Evolutionary conservation across 768 basidiomycete genomes (phyloP), one percentile per base, ranked within the genome.

Genomic region (Suillus clintonianus): DNA sequence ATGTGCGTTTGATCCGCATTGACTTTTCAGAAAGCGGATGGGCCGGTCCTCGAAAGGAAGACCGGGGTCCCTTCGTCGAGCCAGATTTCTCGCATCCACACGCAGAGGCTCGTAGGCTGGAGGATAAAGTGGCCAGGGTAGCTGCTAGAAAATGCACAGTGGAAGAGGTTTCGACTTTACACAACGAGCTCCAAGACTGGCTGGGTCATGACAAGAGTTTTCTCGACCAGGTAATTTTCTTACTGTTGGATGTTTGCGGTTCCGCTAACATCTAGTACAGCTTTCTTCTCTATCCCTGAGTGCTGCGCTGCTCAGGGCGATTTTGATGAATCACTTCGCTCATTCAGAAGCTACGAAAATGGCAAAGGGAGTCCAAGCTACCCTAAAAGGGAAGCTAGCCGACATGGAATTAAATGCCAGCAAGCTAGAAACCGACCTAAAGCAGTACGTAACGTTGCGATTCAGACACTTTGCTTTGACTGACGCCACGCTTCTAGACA

Each of bases 91-190:
- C 74, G 71, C 81, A 63, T 76, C 81, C 73, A 61, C 81, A 70
- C 72, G 85, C 69, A 68, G 86, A 90, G 64, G 87, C 86, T 62
- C 87, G 87, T 43, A 79, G 85, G 65, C 81, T 94, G 62, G 92
- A 94, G 77, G 86, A 87, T 77, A 91, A 86, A 76, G 90, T 94
- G 62, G 87, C 87, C 64, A 85, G 83, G 70, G 87, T 92, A 68
- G 92, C 91, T 36, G 84, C 86, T 14, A 91, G 90, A 85, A 92
- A 91, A 83, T 92, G 90, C 78, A 91, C 90, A 39, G 90, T 94
- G 63, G 91, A 93, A 75, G 92, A 94, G 79, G 90, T 94, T 58
- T 85, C 87, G 59, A 79, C 83, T 64, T 84, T 94, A 65, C 89
- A 91, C 77, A 85, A 87, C 70, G 92, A 94, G 78, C 82, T 94